Percentiles rank a stretch among this genome's conserved stretches.
phyloP scores from a whole-genome alignment of 148 eudicot species.

The Silene uniflora region DNA sequence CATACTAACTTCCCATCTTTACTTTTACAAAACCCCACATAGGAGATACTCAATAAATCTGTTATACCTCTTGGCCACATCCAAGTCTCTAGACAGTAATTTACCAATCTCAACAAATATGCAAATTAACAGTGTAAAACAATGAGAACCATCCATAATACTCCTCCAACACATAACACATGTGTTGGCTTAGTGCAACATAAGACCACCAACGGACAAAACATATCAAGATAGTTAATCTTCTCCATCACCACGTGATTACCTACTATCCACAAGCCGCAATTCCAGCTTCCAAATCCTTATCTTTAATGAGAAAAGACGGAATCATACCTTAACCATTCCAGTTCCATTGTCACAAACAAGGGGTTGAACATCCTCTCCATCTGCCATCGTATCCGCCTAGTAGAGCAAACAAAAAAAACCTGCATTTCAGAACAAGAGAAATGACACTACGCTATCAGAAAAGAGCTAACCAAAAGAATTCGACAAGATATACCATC shows the following conservation, averaged over 20 bases:
- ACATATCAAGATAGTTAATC: neutral
- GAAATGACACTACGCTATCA: neutral
- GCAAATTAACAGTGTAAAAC: no score
- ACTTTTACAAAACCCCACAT: neutral
- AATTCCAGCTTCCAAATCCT: neutral
- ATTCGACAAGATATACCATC: neutral
- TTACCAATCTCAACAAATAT: no score
- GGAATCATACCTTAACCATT: slow-evolving; percentile 44
- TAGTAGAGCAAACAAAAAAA: slow-evolving; percentile 18
- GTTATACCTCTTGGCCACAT: neutral
- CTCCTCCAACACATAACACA: no score
- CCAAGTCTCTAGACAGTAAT: no score
- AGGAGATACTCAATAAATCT: neutral
- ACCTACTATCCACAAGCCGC: neutral
- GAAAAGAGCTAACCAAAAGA: neutral
- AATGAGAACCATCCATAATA: no score
- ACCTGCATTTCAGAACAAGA: neutral
- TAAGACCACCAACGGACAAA: neutral
- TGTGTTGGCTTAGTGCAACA: neutral
- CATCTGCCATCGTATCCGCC: slow-evolving; percentile 46
- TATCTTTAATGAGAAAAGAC: neutral
- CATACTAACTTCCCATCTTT: neutral
- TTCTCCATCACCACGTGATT: neutral
- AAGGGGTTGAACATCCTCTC: slow-evolving; percentile 59
- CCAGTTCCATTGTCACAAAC: slow-evolving; percentile 68